phyloP scores from a whole-genome alignment of 2,329 filamentous ascomycete genomes.

The Apiospora sp. region DNA sequence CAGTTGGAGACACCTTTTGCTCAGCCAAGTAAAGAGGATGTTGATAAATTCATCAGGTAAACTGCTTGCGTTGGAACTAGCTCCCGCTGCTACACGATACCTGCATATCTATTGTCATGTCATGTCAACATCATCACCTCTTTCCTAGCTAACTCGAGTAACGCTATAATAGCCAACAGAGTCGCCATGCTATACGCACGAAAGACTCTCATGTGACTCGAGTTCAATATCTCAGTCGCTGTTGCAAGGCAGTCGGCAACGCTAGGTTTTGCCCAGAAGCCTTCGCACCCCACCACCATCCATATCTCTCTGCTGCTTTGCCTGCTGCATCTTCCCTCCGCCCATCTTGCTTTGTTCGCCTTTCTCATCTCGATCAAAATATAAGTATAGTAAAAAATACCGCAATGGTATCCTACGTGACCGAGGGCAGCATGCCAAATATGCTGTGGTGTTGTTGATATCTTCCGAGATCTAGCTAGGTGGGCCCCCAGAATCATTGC shows the following conservation, averaged over 20 bases:
- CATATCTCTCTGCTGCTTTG: conserved; percentile 14
- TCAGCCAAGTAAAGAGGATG: neutral
- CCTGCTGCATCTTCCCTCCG: conserved; percentile 6
- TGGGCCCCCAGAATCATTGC: conserved; percentile 2
- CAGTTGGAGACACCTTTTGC: neutral
- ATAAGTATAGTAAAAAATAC: conserved; percentile 9
- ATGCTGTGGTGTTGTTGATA: conserved; percentile 11
- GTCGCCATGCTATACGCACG: neutral
- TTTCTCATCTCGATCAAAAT: conserved; percentile 1
- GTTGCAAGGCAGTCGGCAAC: conserved; percentile 6
- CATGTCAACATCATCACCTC: conserved; percentile 7
- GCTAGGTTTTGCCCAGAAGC: neutral
- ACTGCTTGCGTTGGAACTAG: neutral
- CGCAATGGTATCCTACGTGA: conserved; percentile 18
- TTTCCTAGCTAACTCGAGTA: conserved; percentile 8
- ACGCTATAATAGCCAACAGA: conserved; percentile 17
- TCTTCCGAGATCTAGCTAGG: conserved; percentile 14
- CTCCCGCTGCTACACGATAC: conserved; percentile 13
- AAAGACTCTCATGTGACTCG: neutral
- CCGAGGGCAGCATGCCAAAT: conserved; percentile 19
- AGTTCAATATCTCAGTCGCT: conserved; percentile 12
- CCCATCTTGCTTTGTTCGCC: neutral
- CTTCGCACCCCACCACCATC: conserved; percentile 16
- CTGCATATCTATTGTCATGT: conserved; percentile 2
- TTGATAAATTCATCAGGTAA: neutral